Evolutionary conservation across 2,329 filamentous ascomycete genomes (phyloP).

Genomic region (Alternaria brassicicola): DNA sequence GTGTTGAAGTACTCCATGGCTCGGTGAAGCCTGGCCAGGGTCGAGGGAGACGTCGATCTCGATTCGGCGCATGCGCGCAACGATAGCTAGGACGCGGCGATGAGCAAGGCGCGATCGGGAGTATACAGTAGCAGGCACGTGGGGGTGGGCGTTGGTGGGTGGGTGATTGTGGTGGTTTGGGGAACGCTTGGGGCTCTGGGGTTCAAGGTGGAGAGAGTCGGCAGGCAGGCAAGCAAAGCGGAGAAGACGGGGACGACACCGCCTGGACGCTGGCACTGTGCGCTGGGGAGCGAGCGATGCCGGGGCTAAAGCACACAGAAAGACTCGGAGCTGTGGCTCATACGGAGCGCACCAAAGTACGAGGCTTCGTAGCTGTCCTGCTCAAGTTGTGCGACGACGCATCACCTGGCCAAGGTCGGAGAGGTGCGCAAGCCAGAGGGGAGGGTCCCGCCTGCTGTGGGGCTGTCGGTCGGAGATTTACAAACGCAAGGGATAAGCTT

Average conservation of each 20-base stretch:
- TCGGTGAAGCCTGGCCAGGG: constrained; percentile 32
- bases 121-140: constrained; percentile 1
- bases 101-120: constrained; percentile 4
- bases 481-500: constrained; percentile 3
- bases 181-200: constrained; percentile 14
- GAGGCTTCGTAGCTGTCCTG: constrained; percentile 22
- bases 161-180: not conserved
- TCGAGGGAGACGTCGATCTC: constrained; percentile 16
- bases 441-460: constrained; percentile 11
- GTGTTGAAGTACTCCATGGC: constrained; percentile 64
- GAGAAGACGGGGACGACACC: constrained; percentile 8
- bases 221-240: constrained; percentile 9
- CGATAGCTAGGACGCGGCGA: constrained; percentile 10
- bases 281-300: not conserved
- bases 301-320: not conserved
- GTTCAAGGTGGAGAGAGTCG: constrained; percentile 17
- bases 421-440: constrained; percentile 6
- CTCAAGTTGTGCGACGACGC: constrained; percentile 45
- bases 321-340: not conserved
- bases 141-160: constrained; percentile 13
- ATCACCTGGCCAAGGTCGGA: constrained; percentile 39
- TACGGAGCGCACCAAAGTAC: constrained; percentile 31
- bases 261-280: not conserved
- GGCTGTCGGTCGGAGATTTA: constrained; percentile 12
- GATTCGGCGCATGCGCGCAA: constrained; percentile 41